These are phyloP conservation scores for Penicillium chermesinum DNA, from an alignment of 495 filamentous ascomycete genomes.

Conservation along the genomic window DNA sequence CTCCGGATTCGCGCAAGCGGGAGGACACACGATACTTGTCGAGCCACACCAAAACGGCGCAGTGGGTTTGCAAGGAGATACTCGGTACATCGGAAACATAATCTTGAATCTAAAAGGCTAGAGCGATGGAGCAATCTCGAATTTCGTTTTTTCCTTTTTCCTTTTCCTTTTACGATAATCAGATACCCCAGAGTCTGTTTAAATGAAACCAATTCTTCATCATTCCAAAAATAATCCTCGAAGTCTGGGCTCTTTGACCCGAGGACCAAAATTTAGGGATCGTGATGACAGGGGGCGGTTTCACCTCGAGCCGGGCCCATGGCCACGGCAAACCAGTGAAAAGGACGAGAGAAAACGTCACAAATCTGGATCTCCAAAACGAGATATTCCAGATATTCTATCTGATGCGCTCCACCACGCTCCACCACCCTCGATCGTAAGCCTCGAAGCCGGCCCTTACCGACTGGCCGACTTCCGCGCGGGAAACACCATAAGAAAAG, in stretches of 20 bases:
- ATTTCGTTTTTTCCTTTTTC: background rate
- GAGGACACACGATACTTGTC: slow-evolving; percentile 48
- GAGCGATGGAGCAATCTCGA: background rate
- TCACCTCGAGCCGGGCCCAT: slow-evolving; percentile 1
- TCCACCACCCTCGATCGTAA: background rate
- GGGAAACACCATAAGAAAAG: background rate
- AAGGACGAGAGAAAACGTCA: background rate
- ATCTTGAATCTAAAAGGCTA: no score
- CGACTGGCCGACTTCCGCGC: background rate
- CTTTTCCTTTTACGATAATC: background rate
- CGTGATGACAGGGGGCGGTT: background rate
- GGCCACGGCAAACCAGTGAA: slow-evolving; percentile 1
- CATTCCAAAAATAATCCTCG: background rate
- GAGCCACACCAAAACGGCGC: slow-evolving; percentile 65
- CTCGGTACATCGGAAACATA: slow-evolving; percentile 10
- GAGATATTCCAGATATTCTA: background rate
- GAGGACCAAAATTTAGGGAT: background rate
- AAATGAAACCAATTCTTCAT: background rate
- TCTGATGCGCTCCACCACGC: slow-evolving; percentile 3
- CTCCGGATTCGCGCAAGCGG: slow-evolving; percentile 19
- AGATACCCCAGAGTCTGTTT: background rate
- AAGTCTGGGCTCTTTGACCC: background rate
- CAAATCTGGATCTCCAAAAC: slow-evolving; percentile 1
- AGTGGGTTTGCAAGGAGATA: slow-evolving; percentile 60
- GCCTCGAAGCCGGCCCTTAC: background rate